These are phyloP conservation scores for Botrytis deweyae DNA, from an alignment of 2,329 filamentous ascomycete genomes.

Conservation along the genomic window DNA sequence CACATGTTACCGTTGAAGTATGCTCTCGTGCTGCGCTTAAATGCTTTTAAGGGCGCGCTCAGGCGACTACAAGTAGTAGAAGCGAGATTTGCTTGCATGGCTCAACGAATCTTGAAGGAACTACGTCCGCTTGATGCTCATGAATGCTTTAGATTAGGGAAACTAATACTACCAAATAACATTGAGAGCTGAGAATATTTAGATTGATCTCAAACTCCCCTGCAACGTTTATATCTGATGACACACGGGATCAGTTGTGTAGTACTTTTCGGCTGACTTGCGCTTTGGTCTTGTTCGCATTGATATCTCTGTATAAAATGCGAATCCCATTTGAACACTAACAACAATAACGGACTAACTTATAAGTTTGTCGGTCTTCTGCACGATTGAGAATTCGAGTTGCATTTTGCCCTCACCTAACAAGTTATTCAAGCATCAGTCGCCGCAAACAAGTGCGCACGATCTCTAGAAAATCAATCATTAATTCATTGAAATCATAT, in stretches of 20 bases:
- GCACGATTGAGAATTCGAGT: not conserved
- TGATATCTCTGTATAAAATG: accelerated
- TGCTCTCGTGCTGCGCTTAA: not conserved
- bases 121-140: not conserved
- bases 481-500: not conserved
- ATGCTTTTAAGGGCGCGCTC: accelerated
- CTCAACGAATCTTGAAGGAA: not conserved
- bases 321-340: not conserved
- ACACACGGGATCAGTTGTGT: not conserved
- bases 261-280: not conserved
- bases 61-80: not conserved
- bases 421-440: accelerated
- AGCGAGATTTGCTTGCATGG: not conserved
- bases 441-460: not conserved
- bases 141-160: accelerated
- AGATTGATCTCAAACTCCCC: not conserved
- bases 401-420: not conserved
- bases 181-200: not conserved
- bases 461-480: not conserved
- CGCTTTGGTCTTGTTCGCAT: not conserved
- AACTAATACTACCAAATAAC: not conserved
- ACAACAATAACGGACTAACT: not conserved
- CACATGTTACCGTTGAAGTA: not conserved
- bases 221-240: not conserved
- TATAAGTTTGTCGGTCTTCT: not conserved